phyloP scores from a whole-genome alignment of 768 basidiomycete genomes.

The Leucocoprinus sp. region DNA sequence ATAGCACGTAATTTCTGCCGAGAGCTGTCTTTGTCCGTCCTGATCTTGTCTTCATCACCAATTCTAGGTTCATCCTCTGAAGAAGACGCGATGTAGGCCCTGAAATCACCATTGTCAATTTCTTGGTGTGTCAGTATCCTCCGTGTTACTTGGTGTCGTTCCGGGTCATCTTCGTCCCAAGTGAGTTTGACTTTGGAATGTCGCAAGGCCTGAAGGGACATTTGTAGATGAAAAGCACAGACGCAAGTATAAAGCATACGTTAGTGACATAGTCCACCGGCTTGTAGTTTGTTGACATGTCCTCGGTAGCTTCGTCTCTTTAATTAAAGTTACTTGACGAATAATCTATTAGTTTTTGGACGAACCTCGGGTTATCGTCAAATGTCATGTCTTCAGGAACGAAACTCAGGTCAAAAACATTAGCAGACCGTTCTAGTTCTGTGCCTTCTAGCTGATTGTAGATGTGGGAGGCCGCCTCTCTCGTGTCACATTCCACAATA shows the following conservation, averaged over 20 bases:
- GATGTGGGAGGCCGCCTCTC: constrained; percentile 69
- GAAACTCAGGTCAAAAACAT: constrained; percentile 91
- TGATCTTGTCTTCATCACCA: constrained; percentile 20
- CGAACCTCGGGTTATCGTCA: constrained; percentile 66
- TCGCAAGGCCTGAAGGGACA: constrained; percentile 65
- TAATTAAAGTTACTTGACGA: background rate
- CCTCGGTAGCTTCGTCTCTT: constrained; percentile 81
- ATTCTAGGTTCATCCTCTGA: constrained; percentile 53
- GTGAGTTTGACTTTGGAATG: constrained; percentile 98
- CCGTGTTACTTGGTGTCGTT: constrained; percentile 73
- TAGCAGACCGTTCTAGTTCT: constrained; percentile 94
- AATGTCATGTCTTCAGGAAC: constrained; percentile 88
- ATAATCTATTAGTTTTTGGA: background rate
- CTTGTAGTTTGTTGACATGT: constrained; percentile 51
- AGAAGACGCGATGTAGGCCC: constrained; percentile 64
- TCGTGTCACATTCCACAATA: constrained; percentile 79
- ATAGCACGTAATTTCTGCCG: constrained; percentile 72
- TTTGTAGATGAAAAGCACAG: background rate
- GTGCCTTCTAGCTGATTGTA: constrained; percentile 87
- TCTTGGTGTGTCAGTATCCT: constrained; percentile 74
- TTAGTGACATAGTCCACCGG: constrained; percentile 89
- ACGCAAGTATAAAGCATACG: constrained; percentile 36
- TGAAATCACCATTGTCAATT: constrained; percentile 88
- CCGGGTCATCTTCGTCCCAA: constrained; percentile 97
- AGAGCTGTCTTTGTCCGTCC: constrained; percentile 33